A percentile compares a stretch with the other conserved stretches of the same genome.
Evolutionary conservation across 805 yeast genomes (phyloP).

Genomic region (Tetrapisispora phaffii): DNA sequence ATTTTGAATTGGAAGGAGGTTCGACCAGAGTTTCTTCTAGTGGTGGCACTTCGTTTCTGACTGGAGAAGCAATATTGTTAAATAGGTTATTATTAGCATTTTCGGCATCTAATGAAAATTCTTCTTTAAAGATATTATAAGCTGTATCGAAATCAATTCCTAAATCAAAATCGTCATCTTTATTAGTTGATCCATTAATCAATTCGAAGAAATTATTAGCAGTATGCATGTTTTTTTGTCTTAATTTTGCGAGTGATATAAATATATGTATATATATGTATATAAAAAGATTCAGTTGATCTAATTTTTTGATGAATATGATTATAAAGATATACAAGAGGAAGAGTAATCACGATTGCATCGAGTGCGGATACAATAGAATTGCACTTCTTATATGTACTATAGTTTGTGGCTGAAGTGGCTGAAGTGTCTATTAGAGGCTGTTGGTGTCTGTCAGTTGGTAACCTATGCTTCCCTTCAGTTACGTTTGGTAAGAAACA

Average conservation of each 20-base stretch:
- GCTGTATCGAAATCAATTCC: conserved; percentile 6
- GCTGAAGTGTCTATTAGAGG: no score
- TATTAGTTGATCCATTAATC: background rate
- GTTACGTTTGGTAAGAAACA: no score
- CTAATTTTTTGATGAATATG: no score
- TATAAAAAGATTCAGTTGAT: background rate
- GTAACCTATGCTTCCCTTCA: no score
- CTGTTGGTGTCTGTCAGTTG: no score
- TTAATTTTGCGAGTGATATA: background rate
- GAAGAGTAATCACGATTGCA: no score
- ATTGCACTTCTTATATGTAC: no score
- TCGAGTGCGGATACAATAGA: no score
- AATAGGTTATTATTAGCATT: background rate
- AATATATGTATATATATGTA: background rate
- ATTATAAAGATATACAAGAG: no score
- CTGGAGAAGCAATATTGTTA: background rate
- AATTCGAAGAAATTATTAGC: background rate
- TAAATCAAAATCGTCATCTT: conserved; percentile 4
- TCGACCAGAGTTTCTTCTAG: background rate
- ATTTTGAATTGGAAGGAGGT: background rate
- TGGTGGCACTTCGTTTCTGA: background rate
- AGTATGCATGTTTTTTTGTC: background rate
- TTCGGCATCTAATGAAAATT: background rate
- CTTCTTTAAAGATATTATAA: conserved; percentile 4
- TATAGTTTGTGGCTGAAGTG: no score